Base-by-base conservation (phyloP, 345 rosid genomes). In the Sonneratia alba region DNA sequence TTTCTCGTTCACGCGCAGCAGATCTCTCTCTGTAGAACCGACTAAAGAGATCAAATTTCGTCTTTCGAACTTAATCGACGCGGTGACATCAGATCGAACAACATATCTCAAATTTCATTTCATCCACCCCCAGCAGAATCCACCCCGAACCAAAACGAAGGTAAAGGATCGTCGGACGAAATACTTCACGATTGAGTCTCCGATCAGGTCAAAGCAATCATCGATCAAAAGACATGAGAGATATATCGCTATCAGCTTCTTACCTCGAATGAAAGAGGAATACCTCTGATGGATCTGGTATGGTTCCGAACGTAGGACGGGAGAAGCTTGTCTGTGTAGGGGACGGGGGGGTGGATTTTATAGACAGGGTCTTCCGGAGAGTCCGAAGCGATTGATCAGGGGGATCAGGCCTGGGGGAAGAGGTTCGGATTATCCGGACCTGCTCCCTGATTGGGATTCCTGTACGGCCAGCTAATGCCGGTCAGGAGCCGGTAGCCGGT, bases 401-500 rank as follows among this genome's bases (percentile, higher is more conserved):
- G 13, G 66, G 27, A 27, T 24, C 12, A 42, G 63, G 63, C 13
- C 51, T 6, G 3, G 53, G 6, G 21, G 70, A 62, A 36, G 7
- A 71, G 76, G 67, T 72, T 69, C 74, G 71, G 80, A 7, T 34
- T 16, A 14, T 24, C 79, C 75, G 74, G 40, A 10, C 70, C 80
- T 69, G 67, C 68, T 73, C 71, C 19, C 72, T 22, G 77, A 57
- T 48, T 40, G 48, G 51, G 2, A 45, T n/a, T 16, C 32, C 68
- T 55, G 76, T 75, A 75, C 15, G 45, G 45, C 45, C 45, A 42
- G 45, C 45, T 42, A 42, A 32, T 43, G 55, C 61, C 70, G 66
- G 80, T 70, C 34, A 14, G 36, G 59, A 66, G 73, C 78, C 83
- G 70, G 79, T 77, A 1, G 36, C 27, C 67, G 77, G 76, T 68